Conservation (phyloP, 768 basidiomycete species). For the Termitomyces sp. region DNA sequence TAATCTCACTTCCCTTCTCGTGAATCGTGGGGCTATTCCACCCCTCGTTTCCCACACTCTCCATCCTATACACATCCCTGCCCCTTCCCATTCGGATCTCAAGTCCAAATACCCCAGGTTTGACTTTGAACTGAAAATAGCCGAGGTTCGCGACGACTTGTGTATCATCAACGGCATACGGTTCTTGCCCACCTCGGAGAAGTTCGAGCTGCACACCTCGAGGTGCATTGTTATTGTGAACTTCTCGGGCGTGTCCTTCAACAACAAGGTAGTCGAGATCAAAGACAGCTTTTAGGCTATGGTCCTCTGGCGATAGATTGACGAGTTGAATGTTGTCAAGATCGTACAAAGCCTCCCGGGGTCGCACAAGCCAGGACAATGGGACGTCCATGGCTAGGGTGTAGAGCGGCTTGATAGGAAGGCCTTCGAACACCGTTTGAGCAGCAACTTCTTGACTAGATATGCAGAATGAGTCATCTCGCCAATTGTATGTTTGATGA, state of each 20-base stretch:
- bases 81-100: slow-evolving; percentile 83
- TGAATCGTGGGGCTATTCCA: slow-evolving; percentile 78
- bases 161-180: slow-evolving; percentile 71
- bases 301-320: slow-evolving; percentile 55
- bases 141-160: slow-evolving; percentile 93
- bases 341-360: slow-evolving; percentile 84
- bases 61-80: slow-evolving; percentile 73
- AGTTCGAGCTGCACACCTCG: slow-evolving; percentile 92
- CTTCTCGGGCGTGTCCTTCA: slow-evolving; percentile 91
- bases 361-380: slow-evolving; percentile 90
- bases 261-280: slow-evolving; percentile 89
- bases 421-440: slow-evolving; percentile 58
- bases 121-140: slow-evolving; percentile 93
- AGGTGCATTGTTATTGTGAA: slow-evolving; percentile 60
- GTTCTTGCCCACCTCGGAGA: slow-evolving; percentile 34
- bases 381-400: slow-evolving; percentile 94
- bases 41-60: slow-evolving; percentile 86
- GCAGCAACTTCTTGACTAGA: slow-evolving; percentile 58
- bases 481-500: not conserved
- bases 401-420: slow-evolving; percentile 87
- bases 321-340: slow-evolving; percentile 92
- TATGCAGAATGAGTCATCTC: not conserved
- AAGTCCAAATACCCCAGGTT: slow-evolving; percentile 82
- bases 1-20: slow-evolving; percentile 69
- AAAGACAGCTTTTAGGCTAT: slow-evolving; percentile 75